phyloP scores from a whole-genome alignment of 2,329 filamentous ascomycete genomes.

The Pleurostoma richardsiae region DNA sequence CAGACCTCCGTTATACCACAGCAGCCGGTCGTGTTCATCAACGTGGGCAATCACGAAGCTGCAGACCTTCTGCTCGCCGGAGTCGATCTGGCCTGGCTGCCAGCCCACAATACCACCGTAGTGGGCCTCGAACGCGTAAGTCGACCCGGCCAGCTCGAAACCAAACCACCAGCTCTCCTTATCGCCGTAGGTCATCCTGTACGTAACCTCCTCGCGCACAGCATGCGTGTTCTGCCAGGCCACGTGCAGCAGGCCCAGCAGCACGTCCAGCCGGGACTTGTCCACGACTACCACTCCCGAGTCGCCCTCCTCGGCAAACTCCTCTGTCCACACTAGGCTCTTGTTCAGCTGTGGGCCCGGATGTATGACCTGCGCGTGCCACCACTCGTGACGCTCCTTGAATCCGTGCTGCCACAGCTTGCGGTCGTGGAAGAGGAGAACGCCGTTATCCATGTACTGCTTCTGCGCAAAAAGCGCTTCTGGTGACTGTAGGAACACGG shows the following conservation, averaged over 20 bases:
- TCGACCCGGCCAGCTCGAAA: conserved; percentile 29
- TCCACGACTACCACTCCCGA: conserved; percentile 34
- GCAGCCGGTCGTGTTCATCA: conserved; percentile 25
- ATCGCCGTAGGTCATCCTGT: conserved; percentile 34
- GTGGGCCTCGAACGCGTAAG: conserved; percentile 31
- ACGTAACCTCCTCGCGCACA: conserved; percentile 32
- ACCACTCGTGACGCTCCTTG: conserved; percentile 28
- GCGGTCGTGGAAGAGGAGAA: conserved; percentile 34
- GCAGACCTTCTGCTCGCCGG: conserved; percentile 21
- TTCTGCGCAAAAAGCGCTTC: conserved; percentile 23
- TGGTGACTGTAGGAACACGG: conserved; percentile 30
- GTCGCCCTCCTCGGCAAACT: conserved; percentile 34
- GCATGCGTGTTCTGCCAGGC: conserved; percentile 36
- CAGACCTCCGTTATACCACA: conserved; percentile 38
- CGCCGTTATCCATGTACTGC: conserved; percentile 24
- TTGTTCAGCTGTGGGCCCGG: conserved; percentile 22
- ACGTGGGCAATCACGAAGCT: conserved; percentile 35
- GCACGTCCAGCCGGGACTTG: conserved; percentile 27
- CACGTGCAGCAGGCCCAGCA: conserved; percentile 32
- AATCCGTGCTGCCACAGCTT: conserved; percentile 29
- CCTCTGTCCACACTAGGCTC: conserved; percentile 30
- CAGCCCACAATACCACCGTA: conserved; percentile 35
- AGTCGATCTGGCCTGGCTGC: conserved; percentile 5
- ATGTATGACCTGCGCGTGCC: conserved; percentile 26
- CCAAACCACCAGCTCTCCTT: conserved; percentile 42